Evolutionary conservation across 1,139 yeast species (phyloP).

Genomic region (Chernovozyma sophiae-reginae): DNA sequence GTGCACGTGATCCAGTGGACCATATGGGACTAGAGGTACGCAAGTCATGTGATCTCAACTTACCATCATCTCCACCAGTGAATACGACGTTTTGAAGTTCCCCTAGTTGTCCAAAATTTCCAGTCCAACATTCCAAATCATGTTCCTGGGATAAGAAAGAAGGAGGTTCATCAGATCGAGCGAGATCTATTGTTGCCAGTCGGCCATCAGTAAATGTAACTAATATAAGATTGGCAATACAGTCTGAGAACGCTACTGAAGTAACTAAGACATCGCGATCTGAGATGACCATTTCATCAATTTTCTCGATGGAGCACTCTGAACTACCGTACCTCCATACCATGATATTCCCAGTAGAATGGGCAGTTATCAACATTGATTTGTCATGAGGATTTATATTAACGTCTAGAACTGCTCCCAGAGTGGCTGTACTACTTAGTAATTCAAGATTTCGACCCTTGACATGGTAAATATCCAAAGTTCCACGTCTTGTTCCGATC

Average conservation of each 20-base stretch:
- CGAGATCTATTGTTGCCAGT: slow-evolving; percentile 30
- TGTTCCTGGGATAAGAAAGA: slow-evolving; percentile 36
- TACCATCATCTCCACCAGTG: slow-evolving; percentile 90
- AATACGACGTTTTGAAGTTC: slow-evolving; percentile 56
- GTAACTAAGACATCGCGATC: slow-evolving; percentile 56
- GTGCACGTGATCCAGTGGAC: slow-evolving; percentile 52
- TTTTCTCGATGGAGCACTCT: slow-evolving; percentile 9
- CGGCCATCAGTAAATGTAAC: slow-evolving; percentile 62
- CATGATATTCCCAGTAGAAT: slow-evolving; percentile 71
- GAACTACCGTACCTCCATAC: slow-evolving; percentile 50
- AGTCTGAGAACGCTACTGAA: slow-evolving; percentile 59
- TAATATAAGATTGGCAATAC: slow-evolving; percentile 25
- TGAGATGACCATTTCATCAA: slow-evolving; percentile 33
- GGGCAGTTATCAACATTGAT: slow-evolving; percentile 55
- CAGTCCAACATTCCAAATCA: slow-evolving; percentile 86
- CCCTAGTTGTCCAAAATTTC: slow-evolving; percentile 61
- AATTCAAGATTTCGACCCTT: slow-evolving; percentile 15
- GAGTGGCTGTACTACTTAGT: slow-evolving; percentile 29
- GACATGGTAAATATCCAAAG: slow-evolving; percentile 58
- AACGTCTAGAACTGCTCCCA: slow-evolving; percentile 73
- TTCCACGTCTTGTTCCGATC: slow-evolving; percentile 61
- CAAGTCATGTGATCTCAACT: slow-evolving; percentile 70
- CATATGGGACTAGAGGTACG: slow-evolving; percentile 50
- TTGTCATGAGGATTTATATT: slow-evolving; percentile 58
- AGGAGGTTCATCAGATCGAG: slow-evolving; percentile 6